Evolutionary conservation across 257 asterid species (phyloP).

Genomic region (Solanum pimpinellifolium): DNA sequence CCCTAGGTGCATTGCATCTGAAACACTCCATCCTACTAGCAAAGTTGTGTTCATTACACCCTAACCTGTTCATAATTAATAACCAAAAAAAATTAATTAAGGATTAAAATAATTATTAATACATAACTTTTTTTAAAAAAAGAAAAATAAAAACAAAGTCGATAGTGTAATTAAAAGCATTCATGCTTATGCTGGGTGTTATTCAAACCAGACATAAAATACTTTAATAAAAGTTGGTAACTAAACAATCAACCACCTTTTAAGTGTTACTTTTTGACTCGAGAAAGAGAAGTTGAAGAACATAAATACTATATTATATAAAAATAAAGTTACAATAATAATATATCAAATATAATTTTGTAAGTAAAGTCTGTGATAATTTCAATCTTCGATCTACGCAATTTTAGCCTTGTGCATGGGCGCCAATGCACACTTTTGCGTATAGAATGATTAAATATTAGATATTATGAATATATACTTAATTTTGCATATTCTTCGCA

Average conservation of each 20-base stretch:
- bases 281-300: neutral
- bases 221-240: neutral
- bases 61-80: conserved; percentile 33
- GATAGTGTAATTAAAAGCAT: neutral
- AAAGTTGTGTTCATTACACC: conserved; percentile 94
- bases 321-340: accelerated
- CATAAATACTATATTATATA: neutral
- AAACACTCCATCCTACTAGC: conserved; percentile 95
- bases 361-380: no score
- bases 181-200: neutral
- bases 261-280: neutral
- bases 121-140: neutral
- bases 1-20: conserved; percentile 98
- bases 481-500: no score
- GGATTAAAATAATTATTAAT: neutral
- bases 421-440: no score
- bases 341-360: no score
- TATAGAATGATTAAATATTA: neutral
- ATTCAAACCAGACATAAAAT: neutral
- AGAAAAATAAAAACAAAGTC: neutral
- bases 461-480: neutral
- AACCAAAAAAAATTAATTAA: neutral
- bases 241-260: neutral
- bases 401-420: no score
- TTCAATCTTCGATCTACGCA: no score